These are phyloP conservation scores for Mycosarcoma maydis DNA, from an alignment of 1,284 basidiomycete species.

Conservation along the genomic window DNA sequence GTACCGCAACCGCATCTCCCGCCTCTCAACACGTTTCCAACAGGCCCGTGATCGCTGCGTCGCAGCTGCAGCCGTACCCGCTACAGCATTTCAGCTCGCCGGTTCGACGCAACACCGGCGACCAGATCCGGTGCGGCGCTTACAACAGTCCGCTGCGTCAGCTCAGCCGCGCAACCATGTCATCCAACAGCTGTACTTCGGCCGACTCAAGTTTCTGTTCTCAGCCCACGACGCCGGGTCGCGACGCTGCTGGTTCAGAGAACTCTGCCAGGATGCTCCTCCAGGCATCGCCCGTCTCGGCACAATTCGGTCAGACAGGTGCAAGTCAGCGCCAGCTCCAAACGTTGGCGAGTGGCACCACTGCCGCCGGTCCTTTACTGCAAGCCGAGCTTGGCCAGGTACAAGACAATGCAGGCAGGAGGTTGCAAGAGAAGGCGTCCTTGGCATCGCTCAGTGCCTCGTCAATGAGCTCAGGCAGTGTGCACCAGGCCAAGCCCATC, in stretches of 20 bases:
- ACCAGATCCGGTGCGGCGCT: too few species aligned
- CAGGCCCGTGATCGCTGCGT: conserved; percentile 3
- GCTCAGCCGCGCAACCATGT: conserved; percentile 6
- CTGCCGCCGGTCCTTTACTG: conserved; percentile 9
- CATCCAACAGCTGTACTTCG: conserved; percentile 20
- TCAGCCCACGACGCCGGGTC: conserved; percentile 23
- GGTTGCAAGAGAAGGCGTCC: conserved; percentile 29
- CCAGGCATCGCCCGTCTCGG: conserved; percentile 22
- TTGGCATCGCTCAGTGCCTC: conserved; percentile 23
- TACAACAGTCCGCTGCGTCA: conserved; percentile 28
- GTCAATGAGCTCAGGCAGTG: conserved; percentile 22
- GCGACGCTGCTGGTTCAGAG: conserved; percentile 1
- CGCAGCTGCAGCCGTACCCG: not conserved
- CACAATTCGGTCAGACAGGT: conserved; percentile 11
- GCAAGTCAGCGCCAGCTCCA: conserved; percentile 11
- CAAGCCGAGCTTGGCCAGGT: conserved; percentile 15
- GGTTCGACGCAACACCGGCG: too few species aligned
- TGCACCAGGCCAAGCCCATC: conserved; percentile 24
- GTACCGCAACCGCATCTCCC: conserved; percentile 13
- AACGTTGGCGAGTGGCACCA: not conserved
- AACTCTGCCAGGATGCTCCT: conserved; percentile 1
- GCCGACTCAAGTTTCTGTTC: conserved; percentile 38
- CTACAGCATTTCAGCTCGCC: not conserved
- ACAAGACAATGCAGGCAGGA: not conserved
- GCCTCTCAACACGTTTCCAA: conserved; percentile 29